These are phyloP conservation scores for Xerocomus spinulosus DNA, from an alignment of 768 basidiomycete genomes.

Conservation along the genomic window DNA sequence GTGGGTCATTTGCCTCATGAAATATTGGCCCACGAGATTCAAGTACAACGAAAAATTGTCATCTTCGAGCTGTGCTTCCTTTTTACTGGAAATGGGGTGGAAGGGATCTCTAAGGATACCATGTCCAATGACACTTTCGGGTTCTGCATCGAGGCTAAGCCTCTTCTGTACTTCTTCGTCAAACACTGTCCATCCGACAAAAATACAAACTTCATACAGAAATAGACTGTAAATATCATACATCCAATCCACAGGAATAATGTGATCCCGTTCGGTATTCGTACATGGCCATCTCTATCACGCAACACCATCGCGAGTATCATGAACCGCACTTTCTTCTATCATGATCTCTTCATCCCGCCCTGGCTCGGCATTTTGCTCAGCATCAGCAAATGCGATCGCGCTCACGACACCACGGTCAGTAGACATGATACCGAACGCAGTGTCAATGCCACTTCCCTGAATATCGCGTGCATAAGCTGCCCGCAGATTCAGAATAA, in stretches of 20 bases:
- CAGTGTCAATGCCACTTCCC: neutral
- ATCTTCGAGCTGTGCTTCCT: neutral
- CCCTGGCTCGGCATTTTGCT: neutral
- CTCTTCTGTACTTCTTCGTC: neutral
- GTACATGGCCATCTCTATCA: no score
- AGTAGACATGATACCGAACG: neutral
- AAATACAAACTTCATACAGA: no score
- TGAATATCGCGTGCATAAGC: no score
- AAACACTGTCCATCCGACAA: neutral
- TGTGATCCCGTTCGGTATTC: no score
- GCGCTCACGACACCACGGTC: neutral
- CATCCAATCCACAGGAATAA: no score
- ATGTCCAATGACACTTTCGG: neutral
- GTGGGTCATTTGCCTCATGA: constrained; percentile 1
- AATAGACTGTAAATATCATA: no score
- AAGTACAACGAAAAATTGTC: neutral
- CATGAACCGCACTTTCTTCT: no score
- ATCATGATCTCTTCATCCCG: no score
- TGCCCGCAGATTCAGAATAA: no score
- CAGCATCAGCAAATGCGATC: neutral
- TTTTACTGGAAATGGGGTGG: neutral
- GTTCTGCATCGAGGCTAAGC: no score
- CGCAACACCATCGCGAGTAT: no score
- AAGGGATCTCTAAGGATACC: constrained; percentile 7
- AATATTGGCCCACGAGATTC: constrained; percentile 6